Conservation (phyloP, 2,329 filamentous ascomycete species). For the Exserohilum turcica region DNA sequence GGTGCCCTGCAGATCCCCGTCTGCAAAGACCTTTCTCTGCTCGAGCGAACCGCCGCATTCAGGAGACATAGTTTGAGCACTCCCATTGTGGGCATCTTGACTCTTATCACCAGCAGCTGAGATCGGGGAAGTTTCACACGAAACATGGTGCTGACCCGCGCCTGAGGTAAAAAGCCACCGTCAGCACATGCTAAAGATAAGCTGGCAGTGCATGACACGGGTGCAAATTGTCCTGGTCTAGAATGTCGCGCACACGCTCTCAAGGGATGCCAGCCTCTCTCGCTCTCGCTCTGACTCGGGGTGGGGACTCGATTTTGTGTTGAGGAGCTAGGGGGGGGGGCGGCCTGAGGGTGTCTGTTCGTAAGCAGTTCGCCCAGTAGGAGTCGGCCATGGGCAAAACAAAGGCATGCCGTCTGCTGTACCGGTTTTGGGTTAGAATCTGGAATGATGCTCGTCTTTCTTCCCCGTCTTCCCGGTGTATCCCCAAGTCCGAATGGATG, state of each 20-base stretch:
- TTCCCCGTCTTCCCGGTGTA: neutral
- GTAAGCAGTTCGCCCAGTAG: neutral
- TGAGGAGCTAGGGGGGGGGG: too few relatives aligned
- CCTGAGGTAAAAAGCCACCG: neutral
- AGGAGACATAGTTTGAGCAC: neutral
- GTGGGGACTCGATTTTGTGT: too few relatives aligned
- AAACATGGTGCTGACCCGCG: neutral
- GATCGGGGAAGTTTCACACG: neutral
- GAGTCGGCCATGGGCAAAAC: neutral
- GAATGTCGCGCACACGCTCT: neutral
- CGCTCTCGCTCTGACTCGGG: too few relatives aligned
- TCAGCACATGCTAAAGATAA: neutral
- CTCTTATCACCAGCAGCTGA: too few relatives aligned
- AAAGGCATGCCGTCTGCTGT: too few relatives aligned
- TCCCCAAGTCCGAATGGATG: neutral
- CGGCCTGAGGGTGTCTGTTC: neutral
- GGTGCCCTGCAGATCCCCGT: neutral
- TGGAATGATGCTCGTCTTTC: neutral
- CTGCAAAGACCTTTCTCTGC: neutral
- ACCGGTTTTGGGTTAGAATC: slow-evolving; percentile 53
- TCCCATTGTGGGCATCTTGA: neutral
- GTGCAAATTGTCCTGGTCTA: neutral
- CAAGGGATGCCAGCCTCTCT: neutral
- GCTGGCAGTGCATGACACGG: neutral
- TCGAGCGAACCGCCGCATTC: too few relatives aligned